phyloP scores from a whole-genome alignment of 2,329 filamentous ascomycete genomes.

The Exophiala dermatitidis region DNA sequence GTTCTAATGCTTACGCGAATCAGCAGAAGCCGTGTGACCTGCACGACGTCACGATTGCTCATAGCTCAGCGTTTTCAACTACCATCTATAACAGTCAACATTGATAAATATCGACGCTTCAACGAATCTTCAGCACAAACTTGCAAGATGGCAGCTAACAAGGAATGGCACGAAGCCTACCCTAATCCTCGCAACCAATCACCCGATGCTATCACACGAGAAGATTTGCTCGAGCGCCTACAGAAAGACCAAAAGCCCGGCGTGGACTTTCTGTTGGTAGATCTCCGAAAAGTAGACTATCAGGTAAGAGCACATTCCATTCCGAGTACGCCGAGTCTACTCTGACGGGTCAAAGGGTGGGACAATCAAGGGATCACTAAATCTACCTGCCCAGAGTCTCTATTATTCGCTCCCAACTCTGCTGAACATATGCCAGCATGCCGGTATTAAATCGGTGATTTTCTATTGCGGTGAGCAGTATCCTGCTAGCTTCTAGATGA shows the following conservation, averaged over 20 bases:
- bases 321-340: background rate
- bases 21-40: no score
- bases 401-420: constrained; percentile 34
- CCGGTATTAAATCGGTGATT: constrained; percentile 32
- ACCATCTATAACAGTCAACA: no score
- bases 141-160: no score
- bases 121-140: no score
- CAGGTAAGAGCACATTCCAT: constrained; percentile 33
- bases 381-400: constrained; percentile 38
- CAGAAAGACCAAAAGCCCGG: constrained; percentile 28
- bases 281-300: constrained; percentile 42
- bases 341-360: constrained; percentile 45
- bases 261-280: constrained; percentile 39
- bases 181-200: constrained; percentile 32
- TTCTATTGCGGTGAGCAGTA: constrained; percentile 35
- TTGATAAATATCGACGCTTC: no score
- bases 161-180: constrained; percentile 36
- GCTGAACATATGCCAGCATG: constrained; percentile 31
- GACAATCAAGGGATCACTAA: constrained; percentile 52
- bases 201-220: constrained; percentile 29
- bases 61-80: no score
- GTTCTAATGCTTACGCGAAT: no score
- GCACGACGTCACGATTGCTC: no score
- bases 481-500: no score
- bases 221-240: constrained; percentile 36